phyloP scores from a whole-genome alignment of 805 yeast genomes.

The Cyberlindnera nakhonratchasimensis region DNA sequence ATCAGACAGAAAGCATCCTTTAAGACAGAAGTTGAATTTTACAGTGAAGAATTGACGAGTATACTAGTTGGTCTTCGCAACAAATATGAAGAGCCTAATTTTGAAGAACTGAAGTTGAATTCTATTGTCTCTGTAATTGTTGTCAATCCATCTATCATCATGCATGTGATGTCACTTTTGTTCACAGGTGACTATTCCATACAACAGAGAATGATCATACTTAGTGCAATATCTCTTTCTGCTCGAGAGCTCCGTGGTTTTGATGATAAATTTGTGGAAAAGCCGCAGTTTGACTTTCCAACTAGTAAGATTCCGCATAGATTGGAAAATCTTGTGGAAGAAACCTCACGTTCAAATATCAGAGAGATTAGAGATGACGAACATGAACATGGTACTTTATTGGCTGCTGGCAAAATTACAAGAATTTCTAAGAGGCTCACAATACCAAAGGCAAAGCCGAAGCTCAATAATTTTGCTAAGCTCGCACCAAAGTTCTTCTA shows the following conservation, averaged over 20 bases:
- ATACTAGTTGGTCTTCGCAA: slow-evolving; percentile 53
- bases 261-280: slow-evolving; percentile 46
- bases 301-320: slow-evolving; percentile 30
- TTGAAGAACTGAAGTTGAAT: slow-evolving; percentile 63
- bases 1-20: slow-evolving; percentile 60
- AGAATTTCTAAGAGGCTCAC: slow-evolving; percentile 37
- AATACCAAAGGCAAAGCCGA: slow-evolving; percentile 8
- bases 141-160: slow-evolving; percentile 45
- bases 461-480: slow-evolving; percentile 32
- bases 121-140: slow-evolving; percentile 63
- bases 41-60: slow-evolving; percentile 51
- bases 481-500: slow-evolving; percentile 45
- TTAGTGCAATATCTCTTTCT: slow-evolving; percentile 66
- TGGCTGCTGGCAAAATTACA: slow-evolving; percentile 20
- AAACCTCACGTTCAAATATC: slow-evolving; percentile 13
- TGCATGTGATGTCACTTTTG: slow-evolving; percentile 40
- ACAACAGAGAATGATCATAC: slow-evolving; percentile 67
- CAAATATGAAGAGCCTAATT: slow-evolving; percentile 50
- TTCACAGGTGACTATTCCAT: slow-evolving; percentile 75
- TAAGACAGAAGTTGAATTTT: slow-evolving; percentile 57
- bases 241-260: slow-evolving; percentile 70
- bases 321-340: slow-evolving; percentile 13
- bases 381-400: not conserved
- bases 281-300: slow-evolving; percentile 35
- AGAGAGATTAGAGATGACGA: slow-evolving; percentile 16